Conservation (phyloP, 192 early-diverging fungal species). For the Rhizophagus sp. region DNA sequence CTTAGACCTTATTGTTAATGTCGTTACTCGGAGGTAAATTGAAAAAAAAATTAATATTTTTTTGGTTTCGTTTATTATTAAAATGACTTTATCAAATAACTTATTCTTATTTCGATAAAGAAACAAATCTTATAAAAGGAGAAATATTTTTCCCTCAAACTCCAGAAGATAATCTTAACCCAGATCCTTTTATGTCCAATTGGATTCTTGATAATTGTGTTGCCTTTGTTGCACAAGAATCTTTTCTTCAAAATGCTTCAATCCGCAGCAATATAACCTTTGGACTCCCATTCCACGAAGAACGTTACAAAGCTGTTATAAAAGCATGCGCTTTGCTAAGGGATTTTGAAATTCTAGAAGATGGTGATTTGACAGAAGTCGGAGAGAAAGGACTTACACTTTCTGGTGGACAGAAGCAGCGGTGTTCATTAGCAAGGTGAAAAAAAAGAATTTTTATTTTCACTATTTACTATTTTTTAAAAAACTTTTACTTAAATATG, state of each 20-base stretch:
- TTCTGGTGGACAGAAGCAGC: slow-evolving; percentile 89
- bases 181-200: slow-evolving; percentile 28
- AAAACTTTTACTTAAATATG: background rate
- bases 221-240: slow-evolving; percentile 77
- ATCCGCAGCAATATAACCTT: slow-evolving; percentile 89
- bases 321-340: slow-evolving; percentile 79
- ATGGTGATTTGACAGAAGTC: slow-evolving; percentile 91
- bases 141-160: slow-evolving; percentile 44
- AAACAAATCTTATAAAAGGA: slow-evolving; percentile 59
- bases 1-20: slow-evolving; percentile 39
- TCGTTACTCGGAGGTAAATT: slow-evolving; percentile 70
- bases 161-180: background rate
- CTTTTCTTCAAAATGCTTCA: slow-evolving; percentile 68
- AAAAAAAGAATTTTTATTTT: slow-evolving; percentile 50
- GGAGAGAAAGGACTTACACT: slow-evolving; percentile 86
- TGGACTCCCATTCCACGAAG: slow-evolving; percentile 69
- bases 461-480: too few species aligned
- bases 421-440: slow-evolving; percentile 77
- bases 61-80: background rate
- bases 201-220: slow-evolving; percentile 57
- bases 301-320: slow-evolving; percentile 79
- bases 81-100: background rate
- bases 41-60: background rate
- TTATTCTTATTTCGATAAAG: slow-evolving; percentile 38
- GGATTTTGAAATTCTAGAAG: slow-evolving; percentile 82